Evolutionary conservation across 2,329 filamentous ascomycete genomes (phyloP), one percentile per base, ranked within the genome.

Genomic region (Paecilomyces dactylethromorphus): DNA sequence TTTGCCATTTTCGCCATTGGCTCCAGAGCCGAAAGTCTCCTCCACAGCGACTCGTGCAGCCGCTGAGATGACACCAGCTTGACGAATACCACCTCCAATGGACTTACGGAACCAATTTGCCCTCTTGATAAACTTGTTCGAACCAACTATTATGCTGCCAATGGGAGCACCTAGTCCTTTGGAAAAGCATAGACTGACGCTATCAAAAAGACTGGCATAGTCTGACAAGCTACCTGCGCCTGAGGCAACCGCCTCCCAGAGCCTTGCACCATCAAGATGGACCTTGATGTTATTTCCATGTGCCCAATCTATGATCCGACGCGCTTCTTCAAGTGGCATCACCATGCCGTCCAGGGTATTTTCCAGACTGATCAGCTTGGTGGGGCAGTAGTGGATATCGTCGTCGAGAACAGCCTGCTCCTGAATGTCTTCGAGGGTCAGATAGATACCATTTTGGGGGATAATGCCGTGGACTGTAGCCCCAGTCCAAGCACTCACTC

Each of bases 91-190:
- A 49, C 91, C 91, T 21, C 91, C 91, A 64, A 95, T 86, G 26
- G 85, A 84, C 78, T 96, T 95, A 58, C 91, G 81, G 26, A 92
- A 82, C 86, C 89, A 90, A n/a, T 88, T 78, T 3, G 87, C 86
- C 56, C 86, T 84, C 68, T 85, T 84, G 66, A 90, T 82, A 63
- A 87, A 83, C 1, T 75, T 72, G 58, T 79, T 76, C 3, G 72
- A 74, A 5, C 86, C 86, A 1, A 92, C 84, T 11, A 94, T 75
- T 32, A 94, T 86, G 67, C 86, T 89, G 3, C 91, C 91, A 53
- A 92, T 87, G 0, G 91, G 91, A 0, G 91, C 91, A 3, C 90
- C 91, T 0, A 95, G 81, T 0, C 90, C 90, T 71, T 95, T 95
- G 53, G 86, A 89, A 68, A 95, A 91, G 70, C 90, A 93, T 24